Evolutionary conservation across 139 green algal species (phyloP).

Genomic region (Coccomyxa sp.): DNA sequence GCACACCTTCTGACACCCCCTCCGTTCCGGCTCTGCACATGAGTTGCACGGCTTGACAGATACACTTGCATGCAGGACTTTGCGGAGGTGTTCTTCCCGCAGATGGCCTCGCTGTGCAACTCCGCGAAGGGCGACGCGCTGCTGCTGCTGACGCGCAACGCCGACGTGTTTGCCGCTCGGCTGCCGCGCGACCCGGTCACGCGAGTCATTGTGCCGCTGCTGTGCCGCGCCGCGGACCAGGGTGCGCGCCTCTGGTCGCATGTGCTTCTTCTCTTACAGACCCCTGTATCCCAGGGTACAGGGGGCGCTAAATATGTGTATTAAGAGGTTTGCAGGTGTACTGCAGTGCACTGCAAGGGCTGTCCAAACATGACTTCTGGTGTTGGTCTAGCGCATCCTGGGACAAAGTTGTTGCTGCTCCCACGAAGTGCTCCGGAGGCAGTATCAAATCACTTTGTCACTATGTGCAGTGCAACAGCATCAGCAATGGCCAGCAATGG

Average conservation of each 20-base stretch:
- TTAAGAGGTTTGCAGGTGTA: too few relatives aligned
- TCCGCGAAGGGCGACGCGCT: slow-evolving; percentile 46
- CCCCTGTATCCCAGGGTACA: not conserved
- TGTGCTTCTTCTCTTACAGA: not conserved
- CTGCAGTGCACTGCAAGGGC: too few relatives aligned
- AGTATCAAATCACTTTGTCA: too few relatives aligned
- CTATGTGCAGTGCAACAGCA: too few relatives aligned
- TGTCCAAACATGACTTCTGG: too few relatives aligned
- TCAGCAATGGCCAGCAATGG: too few relatives aligned
- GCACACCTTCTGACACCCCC: too few relatives aligned
- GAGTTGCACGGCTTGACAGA: not conserved
- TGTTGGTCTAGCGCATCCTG: too few relatives aligned
- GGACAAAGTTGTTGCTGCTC: too few relatives aligned
- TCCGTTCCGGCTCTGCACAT: too few relatives aligned
- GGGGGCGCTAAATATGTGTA: not conserved
- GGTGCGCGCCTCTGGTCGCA: not conserved
- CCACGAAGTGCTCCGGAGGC: too few relatives aligned
- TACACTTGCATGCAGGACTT: slow-evolving; percentile 24
- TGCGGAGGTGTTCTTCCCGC: slow-evolving; percentile 37
- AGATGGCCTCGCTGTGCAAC: slow-evolving; percentile 34
- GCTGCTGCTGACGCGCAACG: slow-evolving; percentile 36
- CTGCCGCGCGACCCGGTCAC: slow-evolving; percentile 27
- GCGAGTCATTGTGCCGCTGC: slow-evolving; percentile 43
- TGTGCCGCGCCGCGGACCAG: slow-evolving; percentile 28
- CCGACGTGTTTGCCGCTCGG: slow-evolving; percentile 22